Conservation (phyloP, 495 filamentous ascomycete genomes). For the Penicillium dipodomyicola region DNA sequence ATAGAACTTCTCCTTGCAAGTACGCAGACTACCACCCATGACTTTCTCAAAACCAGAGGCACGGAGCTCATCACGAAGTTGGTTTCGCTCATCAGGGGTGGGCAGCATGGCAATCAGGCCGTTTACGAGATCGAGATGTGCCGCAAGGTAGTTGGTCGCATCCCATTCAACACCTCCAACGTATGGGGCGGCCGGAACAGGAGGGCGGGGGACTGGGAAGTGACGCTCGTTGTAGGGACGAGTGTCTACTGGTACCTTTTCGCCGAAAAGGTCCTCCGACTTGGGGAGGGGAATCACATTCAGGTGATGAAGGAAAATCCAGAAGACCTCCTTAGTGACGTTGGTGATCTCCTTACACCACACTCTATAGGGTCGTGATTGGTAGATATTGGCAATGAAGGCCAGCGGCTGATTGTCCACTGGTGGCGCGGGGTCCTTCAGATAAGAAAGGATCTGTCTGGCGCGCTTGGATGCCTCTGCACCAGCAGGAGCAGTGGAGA, state of each 20-base stretch:
- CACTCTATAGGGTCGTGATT: slow-evolving; percentile 81
- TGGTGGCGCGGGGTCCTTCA: slow-evolving; percentile 75
- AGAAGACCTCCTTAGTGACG: slow-evolving; percentile 98
- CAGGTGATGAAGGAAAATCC: slow-evolving; percentile 94
- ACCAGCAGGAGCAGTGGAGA: slow-evolving; percentile 56
- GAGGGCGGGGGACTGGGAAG: slow-evolving; percentile 85
- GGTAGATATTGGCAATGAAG: slow-evolving; percentile 87
- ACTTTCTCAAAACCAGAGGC: slow-evolving; percentile 90
- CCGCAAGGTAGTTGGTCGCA: slow-evolving; percentile 90
- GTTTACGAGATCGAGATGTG: slow-evolving; percentile 90
- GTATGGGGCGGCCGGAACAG: slow-evolving; percentile 92
- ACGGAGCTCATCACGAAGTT: slow-evolving; percentile 69
- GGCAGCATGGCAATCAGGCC: slow-evolving; percentile 84
- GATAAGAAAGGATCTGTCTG: slow-evolving; percentile 66
- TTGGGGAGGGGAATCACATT: slow-evolving; percentile 70
- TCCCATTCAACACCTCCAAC: slow-evolving; percentile 99
- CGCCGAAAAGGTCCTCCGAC: slow-evolving; percentile 30
- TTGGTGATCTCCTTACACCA: slow-evolving; percentile 91
- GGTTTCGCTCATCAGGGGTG: slow-evolving; percentile 68
- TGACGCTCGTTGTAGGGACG: slow-evolving; percentile 50
- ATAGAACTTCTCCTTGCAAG: slow-evolving; percentile 98
- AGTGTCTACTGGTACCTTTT: slow-evolving; percentile 14
- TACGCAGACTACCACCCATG: slow-evolving; percentile 77
- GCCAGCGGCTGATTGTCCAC: slow-evolving; percentile 71
- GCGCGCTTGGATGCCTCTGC: slow-evolving; percentile 56